Evolutionary conservation across 2,329 filamentous ascomycete genomes (phyloP), one percentile per base, ranked within the genome.

Genomic region (Beauveria bassiana): DNA sequence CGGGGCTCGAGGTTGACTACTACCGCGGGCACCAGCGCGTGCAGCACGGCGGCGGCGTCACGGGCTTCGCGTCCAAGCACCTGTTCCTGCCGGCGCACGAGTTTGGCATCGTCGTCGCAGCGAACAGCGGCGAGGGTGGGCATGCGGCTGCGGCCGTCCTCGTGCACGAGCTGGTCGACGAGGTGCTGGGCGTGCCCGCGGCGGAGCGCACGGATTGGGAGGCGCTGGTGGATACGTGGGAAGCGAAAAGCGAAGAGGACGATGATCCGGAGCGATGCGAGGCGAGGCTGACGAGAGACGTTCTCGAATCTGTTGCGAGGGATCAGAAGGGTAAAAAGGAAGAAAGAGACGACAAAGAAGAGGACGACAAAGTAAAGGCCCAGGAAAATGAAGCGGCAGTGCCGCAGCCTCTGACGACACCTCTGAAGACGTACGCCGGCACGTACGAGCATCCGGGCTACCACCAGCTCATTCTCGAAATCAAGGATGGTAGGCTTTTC

Each of bases 71-170:
- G 0, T 68, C 65, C 4, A 65, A 63, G 0, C 69, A 70, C 40
- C 65, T 70, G 14, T 71, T 71, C 46, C n/a, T 72, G 1, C 71
- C 70, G 1, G 64, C 61, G 0, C 54, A 66, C 28, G 64, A 64
- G 10, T 69, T 72, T 45, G 71, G 70, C 1, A 66, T 62, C 5
- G 65, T 66, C 24, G 61, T 72, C 0, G 53, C 70, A 9, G 67
- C 67, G 1, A 73, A 73, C 31, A 63, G 69, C 0, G 62, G 58
- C 2, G 65, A 65, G 0, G 64, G 64, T 0, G 61, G 59, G 3
- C 47, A 64, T 12, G 64, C 69, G 0, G 64, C 62, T 12, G 63
- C 64, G 0, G 60, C 63, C 0, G 62, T 68, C 8, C 4, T 72
- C 1, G 50, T 63, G 18, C 57, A 66, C 0, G 65, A 66, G 12